Evolutionary conservation across 148 eudicot genomes (phyloP).

Genomic region (Polygonum aviculare): DNA sequence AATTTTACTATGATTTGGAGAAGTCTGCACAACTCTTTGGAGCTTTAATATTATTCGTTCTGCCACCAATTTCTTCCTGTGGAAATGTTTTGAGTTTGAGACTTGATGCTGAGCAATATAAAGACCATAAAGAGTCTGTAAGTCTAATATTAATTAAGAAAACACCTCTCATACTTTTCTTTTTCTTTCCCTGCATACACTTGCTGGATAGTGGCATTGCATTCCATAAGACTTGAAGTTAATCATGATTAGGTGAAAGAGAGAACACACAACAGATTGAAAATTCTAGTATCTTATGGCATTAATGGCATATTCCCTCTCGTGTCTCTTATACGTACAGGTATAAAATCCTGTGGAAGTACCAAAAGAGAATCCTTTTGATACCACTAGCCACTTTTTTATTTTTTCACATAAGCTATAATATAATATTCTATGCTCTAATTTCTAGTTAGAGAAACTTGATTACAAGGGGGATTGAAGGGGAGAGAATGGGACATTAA

Average conservation of each 20-base stretch:
- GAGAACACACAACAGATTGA: neutral
- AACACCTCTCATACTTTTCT: neutral
- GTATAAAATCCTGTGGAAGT: neutral
- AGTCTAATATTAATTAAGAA: neutral
- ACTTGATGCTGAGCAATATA: neutral
- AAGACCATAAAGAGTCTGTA: neutral
- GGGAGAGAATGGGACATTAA: neutral
- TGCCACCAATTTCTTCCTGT: neutral
- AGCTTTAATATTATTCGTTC: neutral
- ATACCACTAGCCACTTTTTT: neutral
- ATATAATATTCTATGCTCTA: neutral
- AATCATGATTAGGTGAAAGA: neutral
- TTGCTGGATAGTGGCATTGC: neutral
- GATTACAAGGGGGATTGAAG: neutral
- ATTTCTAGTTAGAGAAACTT: neutral
- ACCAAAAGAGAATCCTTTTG: neutral
- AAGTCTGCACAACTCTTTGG: neutral
- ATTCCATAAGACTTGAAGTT: neutral
- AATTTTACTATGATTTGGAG: neutral
- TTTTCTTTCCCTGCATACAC: neutral
- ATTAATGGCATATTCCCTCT: neutral
- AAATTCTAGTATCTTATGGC: conserved; percentile 1
- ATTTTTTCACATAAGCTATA: neutral
- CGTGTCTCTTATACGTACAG: neutral
- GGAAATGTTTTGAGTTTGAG: neutral